Conservation (phyloP, 1,284 basidiomycete species). For the Coniferiporia sulphurascens region DNA sequence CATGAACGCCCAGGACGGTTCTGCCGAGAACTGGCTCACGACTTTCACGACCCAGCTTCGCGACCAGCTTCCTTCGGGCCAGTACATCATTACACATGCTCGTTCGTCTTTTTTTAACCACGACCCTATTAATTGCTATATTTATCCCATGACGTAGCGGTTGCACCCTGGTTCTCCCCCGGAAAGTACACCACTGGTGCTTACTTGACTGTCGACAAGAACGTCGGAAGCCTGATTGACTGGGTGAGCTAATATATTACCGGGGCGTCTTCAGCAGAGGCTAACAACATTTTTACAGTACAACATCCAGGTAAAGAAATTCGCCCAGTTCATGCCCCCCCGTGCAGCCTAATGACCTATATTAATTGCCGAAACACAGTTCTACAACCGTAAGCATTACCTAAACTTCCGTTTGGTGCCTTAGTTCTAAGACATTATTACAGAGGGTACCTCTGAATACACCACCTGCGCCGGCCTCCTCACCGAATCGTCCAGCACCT, state of each 20-base stretch:
- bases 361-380: neutral
- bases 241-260: slow-evolving; percentile 14
- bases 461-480: slow-evolving; percentile 21
- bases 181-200: slow-evolving; percentile 13
- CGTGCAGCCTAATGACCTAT: neutral
- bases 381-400: slow-evolving; percentile 10
- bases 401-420: neutral
- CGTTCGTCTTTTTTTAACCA: slow-evolving; percentile 15
- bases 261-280: neutral
- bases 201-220: slow-evolving; percentile 21
- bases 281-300: neutral
- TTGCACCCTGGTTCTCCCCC: slow-evolving; percentile 20
- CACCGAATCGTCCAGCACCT: slow-evolving; percentile 15
- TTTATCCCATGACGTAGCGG: slow-evolving; percentile 4
- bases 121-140: neutral
- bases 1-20: slow-evolving; percentile 23
- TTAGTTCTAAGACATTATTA: slow-evolving; percentile 1
- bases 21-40: slow-evolving; percentile 22
- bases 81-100: slow-evolving; percentile 24
- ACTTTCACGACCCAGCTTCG: slow-evolving; percentile 24
- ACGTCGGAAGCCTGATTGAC: slow-evolving; percentile 22
- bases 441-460: slow-evolving; percentile 21
- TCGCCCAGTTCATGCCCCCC: neutral
- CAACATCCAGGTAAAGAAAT: neutral
- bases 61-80: slow-evolving; percentile 19